Evolutionary conservation across 192 early-diverging fungal species (phyloP), one percentile per base, ranked within the genome.

Genomic region (Dimargaris xerosporica): DNA sequence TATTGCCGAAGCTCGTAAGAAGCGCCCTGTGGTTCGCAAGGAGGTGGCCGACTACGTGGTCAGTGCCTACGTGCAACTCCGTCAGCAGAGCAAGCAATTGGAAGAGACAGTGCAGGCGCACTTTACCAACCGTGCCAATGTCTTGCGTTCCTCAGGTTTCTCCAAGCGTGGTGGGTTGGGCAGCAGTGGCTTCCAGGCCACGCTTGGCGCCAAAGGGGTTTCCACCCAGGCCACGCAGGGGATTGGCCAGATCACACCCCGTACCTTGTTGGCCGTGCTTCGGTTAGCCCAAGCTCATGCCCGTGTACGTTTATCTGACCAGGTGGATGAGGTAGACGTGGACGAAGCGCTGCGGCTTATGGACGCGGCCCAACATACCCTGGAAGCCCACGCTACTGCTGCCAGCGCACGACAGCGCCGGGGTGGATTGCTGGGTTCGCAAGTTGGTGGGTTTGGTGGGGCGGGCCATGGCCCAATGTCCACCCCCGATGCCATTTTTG

Each of bases 311-410:
- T 82, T 83, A 54, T 75, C 81, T 23, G 80, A 82, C 23, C 71
- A 71, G 28, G 89, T 92, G 13, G 69, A 73, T 13, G 68, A 78
- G 50, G 79, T 73, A 34, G 90, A 94, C 73, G 90, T 94, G 26
- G 86, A 91, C 50, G 92, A 94, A 68, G 88, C 89, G 7, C 71
- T 94, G 72, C 81, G 92, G 11, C 71, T 94, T 62, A 82, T 93
- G 74, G 86, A 94, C 61, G 89, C 96, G 7, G 89, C 88, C 54
- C 95, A 99, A 69, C 79, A 87, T 30, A 90, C 88, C 23, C 67
- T 94, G 47, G 77, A 81, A 6, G 82, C 91, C 51, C 70, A 79
- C 45, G 76, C 73, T 34, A 71, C 74, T 7, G 58, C 68, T 29
- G 64, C 42, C 23, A 48, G 60, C 43, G 29, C 17, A 19, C 28